Base-by-base conservation (phyloP, 805 yeast species). In the Pichia kluyveri region DNA sequence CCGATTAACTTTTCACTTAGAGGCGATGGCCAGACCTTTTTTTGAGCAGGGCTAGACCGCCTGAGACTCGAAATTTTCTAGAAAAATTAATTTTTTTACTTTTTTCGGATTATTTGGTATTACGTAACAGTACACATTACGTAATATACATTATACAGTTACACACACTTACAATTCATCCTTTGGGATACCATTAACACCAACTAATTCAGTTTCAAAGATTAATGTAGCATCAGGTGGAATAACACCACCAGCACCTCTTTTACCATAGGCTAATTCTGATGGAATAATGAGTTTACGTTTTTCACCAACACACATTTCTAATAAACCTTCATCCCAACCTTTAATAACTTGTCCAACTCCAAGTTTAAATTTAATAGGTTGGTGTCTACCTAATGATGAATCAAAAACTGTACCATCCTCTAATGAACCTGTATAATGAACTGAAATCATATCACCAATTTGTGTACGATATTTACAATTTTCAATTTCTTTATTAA, bases 221-320 rank as follows among this genome's bases (percentile, higher is more conserved):
- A 75, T 50, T 60, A 89, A 71, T 42, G 84, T 85, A 8, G 96
- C 80, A 55, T 79, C 77, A 8, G 86, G 82, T 10, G 96, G 96
- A 61, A 83, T 83, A 17, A 61, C 57, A 47, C 77, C 82, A 43
- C 82, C 83, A 46, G 86, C 80, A 44, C 89, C 95, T 48, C 80
- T 62, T 30, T 68, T 66, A 45, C 97, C 97, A 57, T 89, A 89
- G 8, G 78, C 96, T 55, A 87, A 65, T 32, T 75, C 72, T 7
- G 95, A 75, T 42, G 96, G 96, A 60, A 90, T 86, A 30, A 79
- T 76, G 56, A 89, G 71, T 56, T 76, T 82, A 61, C 96, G 77
- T 69, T 82, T 73, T 65, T 89, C 96, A 42, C 96, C 96, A 63
- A 86, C 70, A 67, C 97, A 89, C 95, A 86, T 86, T 34, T 83